phyloP scores from a whole-genome alignment of 2,329 filamentous ascomycete species.

The Colletotrichum tamarilloi region DNA sequence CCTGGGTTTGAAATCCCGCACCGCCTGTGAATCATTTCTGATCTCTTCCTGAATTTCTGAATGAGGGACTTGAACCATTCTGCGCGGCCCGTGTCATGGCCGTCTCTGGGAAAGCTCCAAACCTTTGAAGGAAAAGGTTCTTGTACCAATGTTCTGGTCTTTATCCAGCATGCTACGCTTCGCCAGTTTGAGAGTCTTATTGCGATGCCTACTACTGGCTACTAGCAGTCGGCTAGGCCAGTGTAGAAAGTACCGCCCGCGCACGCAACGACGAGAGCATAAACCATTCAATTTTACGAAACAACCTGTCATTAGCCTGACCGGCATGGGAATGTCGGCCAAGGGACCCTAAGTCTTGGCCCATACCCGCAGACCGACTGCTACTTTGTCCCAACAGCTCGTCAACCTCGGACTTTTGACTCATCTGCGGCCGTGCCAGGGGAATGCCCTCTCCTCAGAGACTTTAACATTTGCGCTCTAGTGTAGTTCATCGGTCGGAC shows the following conservation, averaged over 20 bases:
- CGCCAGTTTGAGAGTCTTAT: neutral
- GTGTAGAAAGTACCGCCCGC: neutral
- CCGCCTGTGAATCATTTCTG: neutral
- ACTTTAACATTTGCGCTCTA: neutral
- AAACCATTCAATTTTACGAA: neutral
- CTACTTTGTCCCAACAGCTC: neutral
- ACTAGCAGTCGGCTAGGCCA: neutral
- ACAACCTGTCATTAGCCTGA: neutral
- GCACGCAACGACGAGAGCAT: neutral
- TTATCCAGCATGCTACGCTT: neutral
- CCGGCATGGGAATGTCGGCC: neutral
- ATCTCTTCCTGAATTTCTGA: neutral
- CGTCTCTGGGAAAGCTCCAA: neutral
- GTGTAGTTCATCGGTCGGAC: conserved; percentile 8
- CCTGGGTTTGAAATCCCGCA: neutral
- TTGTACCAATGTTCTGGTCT: neutral
- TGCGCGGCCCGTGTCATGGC: neutral
- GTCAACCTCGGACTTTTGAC: neutral
- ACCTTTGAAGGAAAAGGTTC: neutral
- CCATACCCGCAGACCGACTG: conserved; percentile 1
- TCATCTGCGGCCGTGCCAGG: neutral
- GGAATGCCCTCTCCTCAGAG: neutral
- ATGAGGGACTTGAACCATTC: neutral
- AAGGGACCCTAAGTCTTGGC: neutral
- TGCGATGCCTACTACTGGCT: neutral